A percentile compares a stretch with the other conserved stretches of the same genome.
These are phyloP conservation scores for Pachysandra terminalis DNA, from an alignment of 164 flowering plant genomes.

Conservation along the genomic window DNA sequence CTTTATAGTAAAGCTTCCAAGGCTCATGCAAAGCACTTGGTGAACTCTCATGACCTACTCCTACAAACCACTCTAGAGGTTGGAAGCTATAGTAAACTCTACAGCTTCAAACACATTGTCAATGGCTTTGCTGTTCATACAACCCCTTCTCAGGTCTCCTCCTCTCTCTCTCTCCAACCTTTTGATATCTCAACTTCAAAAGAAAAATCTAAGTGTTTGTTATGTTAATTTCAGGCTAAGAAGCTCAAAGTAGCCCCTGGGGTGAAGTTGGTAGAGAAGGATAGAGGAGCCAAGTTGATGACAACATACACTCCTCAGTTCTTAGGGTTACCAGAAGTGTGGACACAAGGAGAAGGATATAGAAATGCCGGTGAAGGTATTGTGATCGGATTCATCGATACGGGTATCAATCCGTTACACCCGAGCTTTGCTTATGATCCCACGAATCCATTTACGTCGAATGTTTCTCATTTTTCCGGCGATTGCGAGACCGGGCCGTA, in stretches of 20 bases:
- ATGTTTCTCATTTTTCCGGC: slow-evolving; percentile 49
- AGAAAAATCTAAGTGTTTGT: not conserved
- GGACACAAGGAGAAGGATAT: slow-evolving; percentile 62
- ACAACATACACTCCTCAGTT: slow-evolving; percentile 85
- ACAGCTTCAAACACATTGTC: slow-evolving; percentile 77
- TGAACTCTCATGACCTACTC: slow-evolving; percentile 56
- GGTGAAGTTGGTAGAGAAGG: slow-evolving; percentile 68
- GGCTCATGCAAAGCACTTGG: slow-evolving; percentile 52
- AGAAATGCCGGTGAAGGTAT: slow-evolving; percentile 80
- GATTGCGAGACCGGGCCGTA: slow-evolving; percentile 68
- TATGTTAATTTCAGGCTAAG: slow-evolving; percentile 37
- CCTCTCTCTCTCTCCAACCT: not conserved
- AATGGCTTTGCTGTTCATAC: slow-evolving; percentile 87
- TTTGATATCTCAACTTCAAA: no score
- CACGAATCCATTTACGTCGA: slow-evolving; percentile 26
- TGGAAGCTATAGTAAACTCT: slow-evolving; percentile 69
- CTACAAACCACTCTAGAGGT: slow-evolving; percentile 46
- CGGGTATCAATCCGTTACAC: slow-evolving; percentile 77
- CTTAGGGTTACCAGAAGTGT: slow-evolving; percentile 58
- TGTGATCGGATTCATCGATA: slow-evolving; percentile 79
- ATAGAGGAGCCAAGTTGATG: slow-evolving; percentile 74
- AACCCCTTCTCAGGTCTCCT: slow-evolving; percentile 60
- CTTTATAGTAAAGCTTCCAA: slow-evolving; percentile 39
- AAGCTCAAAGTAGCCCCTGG: slow-evolving; percentile 46
- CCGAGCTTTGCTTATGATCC: slow-evolving; percentile 78